Conservation (phyloP, 768 basidiomycete species). For the Amyloporia xantha region DNA sequence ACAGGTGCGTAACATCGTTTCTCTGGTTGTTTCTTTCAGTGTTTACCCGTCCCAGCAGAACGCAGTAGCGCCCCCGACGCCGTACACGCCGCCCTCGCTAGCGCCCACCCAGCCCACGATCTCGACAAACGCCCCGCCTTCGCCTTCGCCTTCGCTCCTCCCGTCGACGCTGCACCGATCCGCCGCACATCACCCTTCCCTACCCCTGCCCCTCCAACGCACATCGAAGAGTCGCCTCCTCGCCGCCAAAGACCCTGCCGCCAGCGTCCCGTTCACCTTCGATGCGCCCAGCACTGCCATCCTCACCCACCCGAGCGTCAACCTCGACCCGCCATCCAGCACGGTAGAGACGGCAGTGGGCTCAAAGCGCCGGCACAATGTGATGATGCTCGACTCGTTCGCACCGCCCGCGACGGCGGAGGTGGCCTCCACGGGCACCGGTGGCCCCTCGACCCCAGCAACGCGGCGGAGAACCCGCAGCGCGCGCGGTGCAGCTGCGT, state of each 20-base stretch:
- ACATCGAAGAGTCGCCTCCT: slow-evolving; percentile 24
- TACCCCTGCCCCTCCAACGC: slow-evolving; percentile 20
- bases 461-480: slow-evolving; percentile 58
- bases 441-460: slow-evolving; percentile 29
- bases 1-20: slow-evolving; percentile 28
- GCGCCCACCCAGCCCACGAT: slow-evolving; percentile 5
- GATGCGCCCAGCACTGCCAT: slow-evolving; percentile 2
- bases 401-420: slow-evolving; percentile 26
- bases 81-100: no score
- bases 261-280: slow-evolving; percentile 8
- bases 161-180: slow-evolving; percentile 9
- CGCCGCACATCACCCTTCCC: slow-evolving; percentile 9
- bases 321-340: slow-evolving; percentile 22
- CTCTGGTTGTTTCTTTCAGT: no score
- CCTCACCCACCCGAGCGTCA: slow-evolving; percentile 10
- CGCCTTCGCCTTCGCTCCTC: slow-evolving; percentile 13
- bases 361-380: slow-evolving; percentile 68
- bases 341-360: slow-evolving; percentile 46
- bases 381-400: slow-evolving; percentile 65
- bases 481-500: slow-evolving; percentile 24
- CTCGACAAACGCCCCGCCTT: background rate
- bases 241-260: slow-evolving; percentile 9
- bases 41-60: no score
- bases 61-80: no score
- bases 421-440: slow-evolving; percentile 31